A percentile compares a stretch with the other conserved stretches of the same genome.
These are phyloP conservation scores for Cyclotella baltica DNA, from an alignment of 108 stramenopile species.

Conservation along the genomic window DNA sequence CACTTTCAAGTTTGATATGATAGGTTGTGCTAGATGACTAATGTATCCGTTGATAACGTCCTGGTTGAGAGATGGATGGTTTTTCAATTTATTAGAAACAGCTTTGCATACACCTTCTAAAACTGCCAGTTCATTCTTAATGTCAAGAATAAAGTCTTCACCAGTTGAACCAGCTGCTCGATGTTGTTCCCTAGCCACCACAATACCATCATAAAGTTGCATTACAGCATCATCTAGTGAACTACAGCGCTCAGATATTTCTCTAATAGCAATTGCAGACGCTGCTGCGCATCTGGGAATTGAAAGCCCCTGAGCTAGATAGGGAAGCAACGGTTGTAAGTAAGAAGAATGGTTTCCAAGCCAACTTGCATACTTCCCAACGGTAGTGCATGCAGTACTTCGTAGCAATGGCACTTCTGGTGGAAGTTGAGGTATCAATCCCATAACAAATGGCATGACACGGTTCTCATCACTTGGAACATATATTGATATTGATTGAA, in stretches of 20 bases:
- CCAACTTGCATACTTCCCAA: conserved; percentile 91
- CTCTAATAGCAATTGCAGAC: conserved; percentile 87
- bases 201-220: conserved; percentile 81
- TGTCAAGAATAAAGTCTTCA: conserved; percentile 59
- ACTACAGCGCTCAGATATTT: conserved; percentile 80
- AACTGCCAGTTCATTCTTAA: conserved; percentile 90
- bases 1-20: conserved; percentile 69
- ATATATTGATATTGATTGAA: conserved; percentile 73
- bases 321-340: conserved; percentile 81
- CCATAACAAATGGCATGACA: conserved; percentile 78
- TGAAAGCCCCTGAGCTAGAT: conserved; percentile 82
- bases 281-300: conserved; percentile 76
- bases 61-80: conserved; percentile 39
- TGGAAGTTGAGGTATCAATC: conserved; percentile 78
- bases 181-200: conserved; percentile 53
- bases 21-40: conserved; percentile 79
- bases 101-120: conserved; percentile 91
- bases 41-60: conserved; percentile 52
- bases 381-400: conserved; percentile 74
- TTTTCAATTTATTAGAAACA: conserved; percentile 62
- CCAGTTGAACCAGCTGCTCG: conserved; percentile 16
- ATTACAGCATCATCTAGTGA: conserved; percentile 82
- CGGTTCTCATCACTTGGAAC: conserved; percentile 79
- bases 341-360: conserved; percentile 74
- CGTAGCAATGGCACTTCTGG: conserved; percentile 68